Evolutionary conservation across 1,284 basidiomycete genomes (phyloP), one percentile per base, ranked within the genome.

Genomic region (Cronartium ribicola): DNA sequence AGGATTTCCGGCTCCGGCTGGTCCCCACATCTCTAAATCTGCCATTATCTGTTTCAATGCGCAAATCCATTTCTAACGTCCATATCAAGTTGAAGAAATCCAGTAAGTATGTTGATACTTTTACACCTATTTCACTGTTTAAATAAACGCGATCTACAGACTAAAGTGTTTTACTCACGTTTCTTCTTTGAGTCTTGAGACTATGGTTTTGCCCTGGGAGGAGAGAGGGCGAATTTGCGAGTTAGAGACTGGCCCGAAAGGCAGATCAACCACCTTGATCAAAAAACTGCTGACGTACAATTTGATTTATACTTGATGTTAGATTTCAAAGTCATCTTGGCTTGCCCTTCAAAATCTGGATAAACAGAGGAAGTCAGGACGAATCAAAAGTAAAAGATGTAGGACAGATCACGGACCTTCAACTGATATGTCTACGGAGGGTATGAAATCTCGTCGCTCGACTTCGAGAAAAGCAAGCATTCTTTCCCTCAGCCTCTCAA

Each of bases 231-330:
- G 40, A n/a, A 59, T 51, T 6, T 67, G 20, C 43, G 41, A 65
- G 59, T 40, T 57, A 46, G n/a, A 41, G 44, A 36, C 29, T 57
- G 29, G 22, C 37, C 46, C 22, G 14, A 40, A 22, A 60, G 41
- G 43, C 39, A 43, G 29, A 29, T 1, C 29, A 29, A 29, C 29
- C 29, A 29, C 29, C 29, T 29, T 29, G 29, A 29, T 29, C 29
- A 29, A 29, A 29, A 29, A 29, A 29, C 29, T 29, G 1, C 29
- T 29, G 29, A 68, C 76, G 79, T 78, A 78, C 88, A 90, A 81
- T 94, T 95, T 78, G 88, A 89, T 84, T 92, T 94, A 85, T 93
- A 94, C 81, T 89, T 90, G 82, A 95, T 95, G 79, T 90, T 89
- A 37, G 89, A 89, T 76, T 86, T 87, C 20, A 95, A 84, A 0